Conservation (phyloP, 257 asterid genomes). For the Solanum sitiens region DNA sequence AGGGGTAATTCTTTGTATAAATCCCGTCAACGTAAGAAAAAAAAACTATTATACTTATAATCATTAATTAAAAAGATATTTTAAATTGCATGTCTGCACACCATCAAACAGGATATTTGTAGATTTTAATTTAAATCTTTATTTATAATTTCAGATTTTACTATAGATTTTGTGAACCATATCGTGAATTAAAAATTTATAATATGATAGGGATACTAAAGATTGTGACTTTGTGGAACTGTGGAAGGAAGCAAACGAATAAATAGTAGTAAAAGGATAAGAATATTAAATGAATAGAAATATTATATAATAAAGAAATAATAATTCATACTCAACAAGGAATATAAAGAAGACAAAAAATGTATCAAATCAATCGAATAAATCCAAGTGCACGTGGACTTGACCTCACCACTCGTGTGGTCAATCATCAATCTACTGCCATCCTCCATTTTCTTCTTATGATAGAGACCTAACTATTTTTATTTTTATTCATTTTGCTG, state of each 20-base stretch:
- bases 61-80: neutral
- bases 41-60: neutral
- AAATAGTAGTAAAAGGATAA: neutral
- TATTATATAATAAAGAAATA: neutral
- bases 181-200: neutral
- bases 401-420: conserved; percentile 72
- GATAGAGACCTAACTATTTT: conserved; percentile 1
- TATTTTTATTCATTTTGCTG: neutral
- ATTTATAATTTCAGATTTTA: neutral
- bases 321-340: neutral
- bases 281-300: neutral
- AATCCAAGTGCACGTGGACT: conserved; percentile 83
- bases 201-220: neutral
- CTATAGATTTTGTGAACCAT: neutral
- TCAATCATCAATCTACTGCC: conserved; percentile 45
- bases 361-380: conserved; percentile 38
- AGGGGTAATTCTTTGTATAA: neutral
- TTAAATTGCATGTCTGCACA: neutral
- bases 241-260: neutral
- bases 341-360: conserved; percentile 27
- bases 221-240: neutral
- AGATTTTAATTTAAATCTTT: neutral
- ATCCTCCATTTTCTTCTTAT: neutral
- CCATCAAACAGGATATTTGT: neutral
- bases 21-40: neutral